Evolutionary conservation across 257 asterid species (phyloP).

Genomic region (Petrea volubilis): DNA sequence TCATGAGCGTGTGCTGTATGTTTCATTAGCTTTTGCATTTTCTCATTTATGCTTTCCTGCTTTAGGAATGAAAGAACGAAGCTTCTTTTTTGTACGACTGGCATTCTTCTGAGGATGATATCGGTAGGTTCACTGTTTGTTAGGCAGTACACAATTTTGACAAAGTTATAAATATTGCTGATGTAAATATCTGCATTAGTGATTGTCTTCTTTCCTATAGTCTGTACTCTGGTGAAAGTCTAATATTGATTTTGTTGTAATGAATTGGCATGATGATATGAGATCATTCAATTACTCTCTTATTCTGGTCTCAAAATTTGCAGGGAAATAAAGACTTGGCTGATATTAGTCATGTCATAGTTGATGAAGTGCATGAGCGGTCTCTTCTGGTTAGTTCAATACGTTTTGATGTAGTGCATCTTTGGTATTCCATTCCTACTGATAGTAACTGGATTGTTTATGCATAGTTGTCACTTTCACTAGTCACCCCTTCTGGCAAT

Average conservation of each 20-base stretch:
- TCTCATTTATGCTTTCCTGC: slow-evolving; percentile 32
- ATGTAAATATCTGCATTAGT: background rate
- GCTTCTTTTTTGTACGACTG: slow-evolving; percentile 98
- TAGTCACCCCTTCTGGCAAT: slow-evolving; percentile 7
- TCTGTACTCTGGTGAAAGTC: slow-evolving; percentile 2
- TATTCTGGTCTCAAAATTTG: slow-evolving; percentile 26
- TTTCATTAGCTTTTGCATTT: slow-evolving; percentile 18
- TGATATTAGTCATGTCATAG: slow-evolving; percentile 88
- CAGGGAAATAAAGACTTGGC: slow-evolving; percentile 88
- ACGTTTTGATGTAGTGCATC: slow-evolving; percentile 13
- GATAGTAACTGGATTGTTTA: slow-evolving; percentile 4
- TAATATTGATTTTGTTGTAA: background rate
- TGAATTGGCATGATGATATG: slow-evolving; percentile 13
- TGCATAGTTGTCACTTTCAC: slow-evolving; percentile 11
- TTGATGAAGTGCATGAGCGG: slow-evolving; percentile 98
- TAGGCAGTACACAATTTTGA: slow-evolving; percentile 2
- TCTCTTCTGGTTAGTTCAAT: slow-evolving; percentile 85
- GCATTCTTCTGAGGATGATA: slow-evolving; percentile 95
- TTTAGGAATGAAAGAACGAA: slow-evolving; percentile 84
- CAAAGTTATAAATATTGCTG: slow-evolving; percentile 17
- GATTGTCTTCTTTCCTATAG: background rate
- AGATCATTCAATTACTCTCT: slow-evolving; percentile 16
- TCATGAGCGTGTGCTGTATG: slow-evolving; percentile 5
- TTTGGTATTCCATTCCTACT: slow-evolving; percentile 17
- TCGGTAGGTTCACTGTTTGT: slow-evolving; percentile 54